Conservation (phyloP, 768 basidiomycete genomes). For the Psilocybe tampanensis region DNA sequence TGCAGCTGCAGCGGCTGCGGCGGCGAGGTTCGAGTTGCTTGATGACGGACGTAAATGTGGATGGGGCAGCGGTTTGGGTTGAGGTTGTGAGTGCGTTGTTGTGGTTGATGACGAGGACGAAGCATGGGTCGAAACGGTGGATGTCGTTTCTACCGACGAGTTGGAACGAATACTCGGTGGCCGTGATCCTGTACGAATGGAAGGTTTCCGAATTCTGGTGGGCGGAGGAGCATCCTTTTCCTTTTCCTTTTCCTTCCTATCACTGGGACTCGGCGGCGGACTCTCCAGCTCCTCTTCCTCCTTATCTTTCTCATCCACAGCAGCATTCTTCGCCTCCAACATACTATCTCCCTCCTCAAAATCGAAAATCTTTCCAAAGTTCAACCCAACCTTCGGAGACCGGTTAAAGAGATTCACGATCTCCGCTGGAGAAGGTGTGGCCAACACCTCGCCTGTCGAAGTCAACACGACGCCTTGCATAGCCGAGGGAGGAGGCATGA, state of each 20-base stretch:
- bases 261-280: constrained; percentile 51
- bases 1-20: constrained; percentile 21
- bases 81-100: too few species aligned
- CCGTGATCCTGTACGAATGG: constrained; percentile 48
- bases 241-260: constrained; percentile 44
- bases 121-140: constrained; percentile 37
- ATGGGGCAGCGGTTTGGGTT: constrained; percentile 44
- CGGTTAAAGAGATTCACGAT: constrained; percentile 67
- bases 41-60: constrained; percentile 37
- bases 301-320: constrained; percentile 16
- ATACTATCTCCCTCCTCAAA: constrained; percentile 41
- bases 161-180: constrained; percentile 19
- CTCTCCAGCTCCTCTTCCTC: constrained; percentile 28
- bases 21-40: constrained; percentile 19
- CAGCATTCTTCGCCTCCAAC: neutral
- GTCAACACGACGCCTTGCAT: constrained; percentile 84
- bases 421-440: constrained; percentile 71
- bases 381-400: constrained; percentile 71
- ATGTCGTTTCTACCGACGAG: constrained; percentile 14
- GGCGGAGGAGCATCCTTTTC: constrained; percentile 32
- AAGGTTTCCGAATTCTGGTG: constrained; percentile 57
- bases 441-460: constrained; percentile 71
- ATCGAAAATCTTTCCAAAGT: constrained; percentile 81
- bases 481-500: constrained; percentile 51
- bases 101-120: constrained; percentile 10